Conservation (phyloP, 139 green algal species). For the Microglena sp. region DNA sequence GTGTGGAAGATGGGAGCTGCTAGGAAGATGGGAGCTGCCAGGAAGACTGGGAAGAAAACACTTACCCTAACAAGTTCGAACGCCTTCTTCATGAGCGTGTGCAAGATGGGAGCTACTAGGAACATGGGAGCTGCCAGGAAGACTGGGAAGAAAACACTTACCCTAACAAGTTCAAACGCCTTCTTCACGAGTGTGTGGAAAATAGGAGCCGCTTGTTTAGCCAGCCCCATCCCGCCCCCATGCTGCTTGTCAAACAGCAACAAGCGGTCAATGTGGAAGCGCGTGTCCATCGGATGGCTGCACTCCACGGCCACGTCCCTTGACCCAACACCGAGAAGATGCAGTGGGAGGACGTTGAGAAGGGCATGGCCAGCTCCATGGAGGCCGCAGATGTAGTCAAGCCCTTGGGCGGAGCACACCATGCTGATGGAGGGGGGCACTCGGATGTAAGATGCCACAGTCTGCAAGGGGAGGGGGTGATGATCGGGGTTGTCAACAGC, state of each 20-base stretch:
- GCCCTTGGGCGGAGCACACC: conserved; percentile 19
- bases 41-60: neutral
- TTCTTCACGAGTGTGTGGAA: conserved; percentile 57
- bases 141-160: neutral
- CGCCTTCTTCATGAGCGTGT: conserved; percentile 52
- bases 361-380: conserved; percentile 85
- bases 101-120: conserved; percentile 48
- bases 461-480: neutral
- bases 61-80: conserved; percentile 52
- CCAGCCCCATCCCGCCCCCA: conserved; percentile 75
- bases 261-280: conserved; percentile 77
- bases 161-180: conserved; percentile 63
- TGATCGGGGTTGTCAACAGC: neutral
- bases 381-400: conserved; percentile 63
- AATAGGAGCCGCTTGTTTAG: conserved; percentile 41
- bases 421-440: conserved; percentile 52
- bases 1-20: no score
- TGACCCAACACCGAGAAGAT: conserved; percentile 40
- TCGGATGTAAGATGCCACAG: conserved; percentile 63
- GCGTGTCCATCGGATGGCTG: conserved; percentile 37
- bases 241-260: conserved; percentile 87
- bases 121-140: neutral
- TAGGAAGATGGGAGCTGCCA: neutral
- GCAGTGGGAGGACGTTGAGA: conserved; percentile 79
- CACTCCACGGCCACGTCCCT: neutral